These are phyloP conservation scores for Lachnellula occidentalis DNA, from an alignment of 2,329 filamentous ascomycete species.

Conservation along the genomic window DNA sequence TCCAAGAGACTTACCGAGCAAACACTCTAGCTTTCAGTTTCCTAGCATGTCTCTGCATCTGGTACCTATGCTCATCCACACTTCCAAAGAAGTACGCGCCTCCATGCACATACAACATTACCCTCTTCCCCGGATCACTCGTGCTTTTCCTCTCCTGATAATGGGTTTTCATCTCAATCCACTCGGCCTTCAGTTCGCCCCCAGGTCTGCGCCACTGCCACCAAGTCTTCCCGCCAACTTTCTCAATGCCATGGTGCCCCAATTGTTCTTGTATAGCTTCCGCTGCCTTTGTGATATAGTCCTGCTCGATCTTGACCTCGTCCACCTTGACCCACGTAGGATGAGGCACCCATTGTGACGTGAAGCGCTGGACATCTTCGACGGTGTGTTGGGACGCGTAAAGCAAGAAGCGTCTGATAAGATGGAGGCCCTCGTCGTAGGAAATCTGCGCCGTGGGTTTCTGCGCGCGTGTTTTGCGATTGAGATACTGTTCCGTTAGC, in stretches of 20 bases:
- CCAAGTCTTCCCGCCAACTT: slow-evolving; percentile 78
- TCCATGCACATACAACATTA: slow-evolving; percentile 93
- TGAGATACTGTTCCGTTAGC: slow-evolving; percentile 61
- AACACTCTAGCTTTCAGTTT: slow-evolving; percentile 89
- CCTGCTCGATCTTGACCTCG: slow-evolving; percentile 56
- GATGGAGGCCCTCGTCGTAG: slow-evolving; percentile 85
- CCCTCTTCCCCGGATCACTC: slow-evolving; percentile 57
- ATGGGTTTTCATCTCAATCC: slow-evolving; percentile 92
- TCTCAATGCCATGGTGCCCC: slow-evolving; percentile 67
- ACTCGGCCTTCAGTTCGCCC: slow-evolving; percentile 70
- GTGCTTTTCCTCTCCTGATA: slow-evolving; percentile 64
- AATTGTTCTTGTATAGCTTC: slow-evolving; percentile 65
- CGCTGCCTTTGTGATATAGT: slow-evolving; percentile 62
- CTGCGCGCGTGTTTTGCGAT: slow-evolving; percentile 66
- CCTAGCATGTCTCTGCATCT: slow-evolving; percentile 90
- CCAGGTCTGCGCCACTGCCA: slow-evolving; percentile 79
- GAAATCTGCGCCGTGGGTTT: slow-evolving; percentile 87
- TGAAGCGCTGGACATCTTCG: slow-evolving; percentile 90
- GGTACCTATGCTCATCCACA: slow-evolving; percentile 95
- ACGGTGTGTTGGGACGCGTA: slow-evolving; percentile 86
- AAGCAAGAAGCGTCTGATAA: slow-evolving; percentile 79
- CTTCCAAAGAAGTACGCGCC: slow-evolving; percentile 95
- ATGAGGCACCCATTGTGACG: slow-evolving; percentile 82
- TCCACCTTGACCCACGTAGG: slow-evolving; percentile 84
- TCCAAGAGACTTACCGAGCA: slow-evolving; percentile 49